Percentiles rank a stretch among this genome's conserved stretches.
Evolutionary conservation across 495 filamentous ascomycete genomes (phyloP).

Genomic region (Oidiodendron maius): DNA sequence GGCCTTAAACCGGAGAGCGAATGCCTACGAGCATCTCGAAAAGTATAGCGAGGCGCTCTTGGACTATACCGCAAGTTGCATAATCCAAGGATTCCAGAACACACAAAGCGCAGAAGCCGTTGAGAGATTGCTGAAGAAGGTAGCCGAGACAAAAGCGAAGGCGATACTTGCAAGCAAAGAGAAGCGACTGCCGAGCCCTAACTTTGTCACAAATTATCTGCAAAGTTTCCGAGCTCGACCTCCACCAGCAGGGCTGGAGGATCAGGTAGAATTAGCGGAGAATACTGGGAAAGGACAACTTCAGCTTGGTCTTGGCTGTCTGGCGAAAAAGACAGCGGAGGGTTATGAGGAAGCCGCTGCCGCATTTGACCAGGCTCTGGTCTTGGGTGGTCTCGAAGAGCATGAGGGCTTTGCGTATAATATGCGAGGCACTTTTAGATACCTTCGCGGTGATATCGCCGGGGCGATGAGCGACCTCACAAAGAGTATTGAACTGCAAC

Average conservation of each 20-base stretch:
- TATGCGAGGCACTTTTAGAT: constrained; percentile 92
- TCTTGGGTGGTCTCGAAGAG: constrained; percentile 68
- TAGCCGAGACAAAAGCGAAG: constrained; percentile 88
- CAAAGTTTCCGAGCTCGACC: constrained; percentile 87
- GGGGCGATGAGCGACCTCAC: constrained; percentile 78
- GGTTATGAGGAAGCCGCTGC: constrained; percentile 81
- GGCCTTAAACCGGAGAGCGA: constrained; percentile 90
- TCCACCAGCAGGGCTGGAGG: constrained; percentile 77
- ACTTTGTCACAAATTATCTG: constrained; percentile 96
- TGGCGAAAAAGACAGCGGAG: constrained; percentile 80
- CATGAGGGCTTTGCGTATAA: constrained; percentile 90
- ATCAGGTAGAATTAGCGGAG: constrained; percentile 66
- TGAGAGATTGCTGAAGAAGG: constrained; percentile 92
- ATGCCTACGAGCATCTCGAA: constrained; percentile 88
- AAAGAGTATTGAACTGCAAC: constrained; percentile 86
- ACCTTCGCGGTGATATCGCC: constrained; percentile 80
- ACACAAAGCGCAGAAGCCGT: constrained; percentile 81
- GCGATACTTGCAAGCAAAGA: constrained; percentile 72
- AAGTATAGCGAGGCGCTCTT: constrained; percentile 91
- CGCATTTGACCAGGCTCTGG: constrained; percentile 83
- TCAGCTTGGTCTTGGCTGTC: constrained; percentile 69
- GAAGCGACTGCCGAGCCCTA: constrained; percentile 79
- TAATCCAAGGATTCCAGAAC: constrained; percentile 94
- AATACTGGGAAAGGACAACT: constrained; percentile 79
- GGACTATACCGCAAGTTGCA: constrained; percentile 97